Base-by-base conservation (phyloP, 83 land plant species). In the Larix sibirica region DNA sequence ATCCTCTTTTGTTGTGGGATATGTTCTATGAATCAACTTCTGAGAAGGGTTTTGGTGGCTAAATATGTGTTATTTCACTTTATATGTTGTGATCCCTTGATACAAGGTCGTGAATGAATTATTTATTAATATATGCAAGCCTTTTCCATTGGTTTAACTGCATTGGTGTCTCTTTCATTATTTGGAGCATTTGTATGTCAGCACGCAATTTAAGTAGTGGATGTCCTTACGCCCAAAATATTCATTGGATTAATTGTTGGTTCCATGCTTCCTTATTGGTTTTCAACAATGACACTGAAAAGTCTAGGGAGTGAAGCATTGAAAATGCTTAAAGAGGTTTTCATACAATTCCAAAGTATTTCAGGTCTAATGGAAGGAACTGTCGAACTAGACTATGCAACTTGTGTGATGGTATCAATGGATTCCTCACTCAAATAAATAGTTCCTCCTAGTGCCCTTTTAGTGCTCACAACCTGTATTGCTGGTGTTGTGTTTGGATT, bases 401-500 rank as follows among this genome's bases (percentile, higher is more conserved):
- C 82, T 20, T 89, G 89, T 82, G 90, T 87, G 47, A 61, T 81
- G 61, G 87, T 89, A 17, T 87, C 86, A 18, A 87, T 87, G 4
- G 81, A 87, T 54, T 85, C 89, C 23, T 89, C 87, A 10, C 47
- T 87, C 4, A 79, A 66, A 81, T 83, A 89, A 75, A 89, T 89
- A 89, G 84, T 89, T 40, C 85, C 89, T 66, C 91, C 87, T 65
- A 83, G 90, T 24, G 87, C 87, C 7, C 85, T 83, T 59, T 95
- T 93, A 38, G 88, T 95, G 90, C 88, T 93, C 68, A 92, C 97
- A 3, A 95, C 97, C 42, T n/a, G 17, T 4, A 60, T 95, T 87
- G 96, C 89, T 13, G 94, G 96, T 9, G 93, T 88, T 44, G 76
- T 94, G 62, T 94, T 94, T 77, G 96, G 96, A 26, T 91, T 91